Base-by-base conservation (phyloP, 257 asterid species). In the Nicotiana obtusifolia region DNA sequence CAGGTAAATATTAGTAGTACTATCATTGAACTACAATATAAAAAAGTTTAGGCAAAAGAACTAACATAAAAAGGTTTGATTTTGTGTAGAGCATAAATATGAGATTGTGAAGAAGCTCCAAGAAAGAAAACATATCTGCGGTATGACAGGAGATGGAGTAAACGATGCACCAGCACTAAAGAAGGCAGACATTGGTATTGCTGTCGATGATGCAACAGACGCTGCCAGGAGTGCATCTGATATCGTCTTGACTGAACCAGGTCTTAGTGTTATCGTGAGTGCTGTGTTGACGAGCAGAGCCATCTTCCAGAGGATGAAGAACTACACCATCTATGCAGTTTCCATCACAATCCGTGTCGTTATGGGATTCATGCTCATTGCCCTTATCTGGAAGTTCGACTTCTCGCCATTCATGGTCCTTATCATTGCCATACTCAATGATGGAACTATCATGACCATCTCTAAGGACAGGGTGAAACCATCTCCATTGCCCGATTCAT, bases 81-180 rank as follows among this genome's bases (percentile, higher is more conserved):
- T 57, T 14, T 14, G 5, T 14, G 30, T 67, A 89, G 95, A 94
- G 88, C 98, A 94, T 84, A 94, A 94, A 76, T 94, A 94, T 14
- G 97, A 94, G 92, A 94, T 94, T 7, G 97, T 94, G 87, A 94
- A 87, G 92, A 94, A 86, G 64, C 90, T 94, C 41, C 98, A 94
- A 78, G 94, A 92, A 83, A 89, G 61, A 83, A 92, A 92, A 81
- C 98, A 94, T 87, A 94, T 94, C 2, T 88, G 92, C 22, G 97
- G 98, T 54, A 94, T 94, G 98, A 94, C 98, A 1, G 98, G 98
- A 26, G 97, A 94, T 67, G 98, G 97, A 30, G 98, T 94, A 76
- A 94, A 94, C 30, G 98, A 93, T 60, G 98, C 98, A 20, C 98
- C 98, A 4, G 97, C 98, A 6, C 87, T 94, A 11, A 94, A 94